Evolutionary conservation across 169 alveolate species (phyloP).

Genomic region (Cystoisospora suis): DNA sequence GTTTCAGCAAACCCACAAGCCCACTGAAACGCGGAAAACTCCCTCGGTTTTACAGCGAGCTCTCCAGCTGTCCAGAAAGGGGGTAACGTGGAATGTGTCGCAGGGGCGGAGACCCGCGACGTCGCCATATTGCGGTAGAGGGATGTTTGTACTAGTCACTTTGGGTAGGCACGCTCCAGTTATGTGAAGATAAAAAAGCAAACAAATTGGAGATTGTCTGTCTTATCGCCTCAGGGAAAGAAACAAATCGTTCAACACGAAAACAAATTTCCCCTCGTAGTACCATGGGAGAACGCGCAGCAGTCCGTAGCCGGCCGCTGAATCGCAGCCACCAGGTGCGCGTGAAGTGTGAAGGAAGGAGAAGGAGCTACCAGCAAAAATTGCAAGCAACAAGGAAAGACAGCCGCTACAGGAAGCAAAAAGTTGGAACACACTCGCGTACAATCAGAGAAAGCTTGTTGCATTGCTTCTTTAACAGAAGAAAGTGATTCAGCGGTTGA

Average conservation of each 20-base stretch:
- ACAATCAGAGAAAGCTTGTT: no score
- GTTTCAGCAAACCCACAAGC: slow-evolving; percentile 42
- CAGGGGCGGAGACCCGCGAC: no score
- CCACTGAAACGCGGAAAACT: slow-evolving; percentile 53
- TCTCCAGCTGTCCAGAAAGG: slow-evolving; percentile 42
- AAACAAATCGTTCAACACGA: no score
- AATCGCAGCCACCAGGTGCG: background rate
- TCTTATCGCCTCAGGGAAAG: no score
- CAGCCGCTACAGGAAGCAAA: background rate
- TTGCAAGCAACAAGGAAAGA: background rate
- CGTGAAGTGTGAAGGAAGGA: background rate
- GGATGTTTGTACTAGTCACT: no score
- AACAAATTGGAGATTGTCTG: no score
- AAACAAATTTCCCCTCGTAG: no score
- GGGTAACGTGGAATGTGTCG: background rate
- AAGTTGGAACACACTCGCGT: background rate
- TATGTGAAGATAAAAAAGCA: no score
- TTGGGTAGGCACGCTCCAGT: no score
- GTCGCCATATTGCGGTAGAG: no score
- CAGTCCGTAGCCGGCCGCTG: background rate
- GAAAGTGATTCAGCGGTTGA: no score
- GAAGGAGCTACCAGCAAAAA: background rate
- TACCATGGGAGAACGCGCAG: background rate
- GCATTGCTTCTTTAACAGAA: no score
- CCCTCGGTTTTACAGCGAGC: slow-evolving; percentile 24